phyloP scores from a whole-genome alignment of 2,329 filamentous ascomycete species.

The Aureobasidium sp. region DNA sequence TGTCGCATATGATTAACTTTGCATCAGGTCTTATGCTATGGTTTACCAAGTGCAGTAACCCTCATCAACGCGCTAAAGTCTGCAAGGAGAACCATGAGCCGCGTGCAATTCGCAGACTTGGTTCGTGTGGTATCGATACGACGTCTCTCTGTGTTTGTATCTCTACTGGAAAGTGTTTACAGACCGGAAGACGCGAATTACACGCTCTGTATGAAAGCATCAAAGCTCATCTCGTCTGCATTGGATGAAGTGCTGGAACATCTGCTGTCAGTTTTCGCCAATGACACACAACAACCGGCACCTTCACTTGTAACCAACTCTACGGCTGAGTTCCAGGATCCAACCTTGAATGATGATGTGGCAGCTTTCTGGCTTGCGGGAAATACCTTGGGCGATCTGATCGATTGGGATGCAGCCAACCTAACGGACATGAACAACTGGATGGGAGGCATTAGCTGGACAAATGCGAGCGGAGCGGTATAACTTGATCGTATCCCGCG shows the following conservation, averaged over 20 bases:
- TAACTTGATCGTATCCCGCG: background rate
- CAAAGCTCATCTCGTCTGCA: conserved; percentile 15
- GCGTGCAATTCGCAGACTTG: conserved; percentile 18
- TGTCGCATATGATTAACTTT: background rate
- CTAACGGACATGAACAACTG: background rate
- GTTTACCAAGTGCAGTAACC: conserved; percentile 16
- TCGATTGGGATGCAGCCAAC: background rate
- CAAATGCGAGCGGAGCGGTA: background rate
- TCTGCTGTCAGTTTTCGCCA: background rate
- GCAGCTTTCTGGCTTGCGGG: background rate
- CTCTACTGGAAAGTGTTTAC: conserved; percentile 19
- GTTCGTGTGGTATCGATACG: conserved; percentile 17
- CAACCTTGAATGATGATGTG: background rate
- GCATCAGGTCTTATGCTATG: conserved; percentile 17
- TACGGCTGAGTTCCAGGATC: background rate
- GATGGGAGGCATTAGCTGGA: background rate
- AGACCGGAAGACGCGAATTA: conserved; percentile 18
- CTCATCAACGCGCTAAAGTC: conserved; percentile 15
- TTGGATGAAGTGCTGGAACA: conserved; percentile 19
- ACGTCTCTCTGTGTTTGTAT: conserved; percentile 18
- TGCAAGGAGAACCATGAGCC: background rate
- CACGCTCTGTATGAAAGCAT: conserved; percentile 18
- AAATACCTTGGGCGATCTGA: background rate
- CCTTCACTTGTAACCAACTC: background rate
- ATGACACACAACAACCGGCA: background rate